Evolutionary conservation across 768 basidiomycete genomes (phyloP).

Genomic region (Roridomyces roridus): DNA sequence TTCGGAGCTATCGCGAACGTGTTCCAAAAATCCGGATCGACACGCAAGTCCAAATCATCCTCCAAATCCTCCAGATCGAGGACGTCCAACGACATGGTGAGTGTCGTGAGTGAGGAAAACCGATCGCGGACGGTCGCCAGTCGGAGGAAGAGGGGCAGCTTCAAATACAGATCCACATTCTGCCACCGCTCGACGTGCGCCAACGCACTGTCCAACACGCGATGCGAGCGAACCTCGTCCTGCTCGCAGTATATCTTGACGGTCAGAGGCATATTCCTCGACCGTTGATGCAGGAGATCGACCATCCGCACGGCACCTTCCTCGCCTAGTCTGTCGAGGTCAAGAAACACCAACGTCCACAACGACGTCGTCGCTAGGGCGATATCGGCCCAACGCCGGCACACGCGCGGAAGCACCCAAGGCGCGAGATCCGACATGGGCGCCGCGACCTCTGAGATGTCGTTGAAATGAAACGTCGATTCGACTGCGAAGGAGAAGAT

Average conservation of each 20-base stretch:
- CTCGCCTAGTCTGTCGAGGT: background rate
- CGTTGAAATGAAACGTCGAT: background rate
- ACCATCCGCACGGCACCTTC: background rate
- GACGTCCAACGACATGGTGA: background rate
- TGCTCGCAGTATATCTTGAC: background rate
- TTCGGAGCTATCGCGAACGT: background rate
- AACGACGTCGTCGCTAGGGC: conserved; percentile 1
- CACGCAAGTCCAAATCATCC: background rate
- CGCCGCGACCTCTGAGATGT: background rate
- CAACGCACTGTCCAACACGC: background rate
- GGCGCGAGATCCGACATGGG: background rate
- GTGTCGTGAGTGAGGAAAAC: background rate
- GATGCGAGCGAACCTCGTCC: background rate
- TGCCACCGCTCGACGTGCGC: background rate
- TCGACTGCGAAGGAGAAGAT: background rate
- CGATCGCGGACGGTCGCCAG: background rate
- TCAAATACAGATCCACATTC: background rate
- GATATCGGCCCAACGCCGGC: conserved; percentile 3
- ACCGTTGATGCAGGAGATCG: background rate
- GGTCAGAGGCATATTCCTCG: background rate
- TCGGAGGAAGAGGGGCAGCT: background rate
- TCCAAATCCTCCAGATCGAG: too few relatives aligned
- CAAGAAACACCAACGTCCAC: conserved; percentile 6
- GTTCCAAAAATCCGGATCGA: background rate
- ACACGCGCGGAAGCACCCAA: conserved; percentile 2